Evolutionary conservation across 2,329 filamentous ascomycete genomes (phyloP).

Genomic region (Curvularia sp.): DNA sequence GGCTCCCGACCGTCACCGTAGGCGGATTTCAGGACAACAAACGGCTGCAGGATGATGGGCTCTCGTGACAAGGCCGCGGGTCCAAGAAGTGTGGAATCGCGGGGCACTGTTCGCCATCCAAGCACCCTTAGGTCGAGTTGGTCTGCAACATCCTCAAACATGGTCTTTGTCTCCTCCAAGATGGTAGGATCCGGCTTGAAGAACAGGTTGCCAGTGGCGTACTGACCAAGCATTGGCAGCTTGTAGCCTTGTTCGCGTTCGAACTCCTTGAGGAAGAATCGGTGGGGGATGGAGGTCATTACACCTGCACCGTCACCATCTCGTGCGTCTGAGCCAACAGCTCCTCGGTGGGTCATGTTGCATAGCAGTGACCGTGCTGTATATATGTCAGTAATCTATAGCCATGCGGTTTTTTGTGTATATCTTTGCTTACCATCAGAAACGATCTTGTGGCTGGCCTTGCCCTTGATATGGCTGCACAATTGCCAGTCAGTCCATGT

Average conservation of each 20-base stretch:
- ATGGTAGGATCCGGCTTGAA: constrained; percentile 96
- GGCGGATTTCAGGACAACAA: constrained; percentile 84
- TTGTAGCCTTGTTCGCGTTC: constrained; percentile 87
- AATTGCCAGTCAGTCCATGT: constrained; percentile 37
- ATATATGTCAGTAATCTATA: constrained; percentile 40
- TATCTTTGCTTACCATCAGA: constrained; percentile 80
- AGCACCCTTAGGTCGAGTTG: constrained; percentile 86
- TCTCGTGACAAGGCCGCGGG: constrained; percentile 93
- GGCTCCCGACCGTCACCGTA: constrained; percentile 85
- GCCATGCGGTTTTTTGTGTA: neutral
- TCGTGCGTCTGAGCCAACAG: constrained; percentile 95
- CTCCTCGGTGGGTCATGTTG: constrained; percentile 99
- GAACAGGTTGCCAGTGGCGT: constrained; percentile 96
- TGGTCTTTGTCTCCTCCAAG: constrained; percentile 85
- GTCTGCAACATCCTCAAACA: constrained; percentile 93
- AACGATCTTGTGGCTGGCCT: constrained; percentile 96
- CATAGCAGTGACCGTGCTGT: constrained; percentile 90
- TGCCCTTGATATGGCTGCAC: constrained; percentile 91
- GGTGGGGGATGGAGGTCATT: constrained; percentile 98
- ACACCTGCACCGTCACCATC: constrained; percentile 98
- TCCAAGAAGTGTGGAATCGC: constrained; percentile 90
- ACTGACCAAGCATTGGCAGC: constrained; percentile 87
- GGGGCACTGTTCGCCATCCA: constrained; percentile 94
- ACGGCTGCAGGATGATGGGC: constrained; percentile 93
- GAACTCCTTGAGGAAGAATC: constrained; percentile 99